A percentile compares a stretch with the other conserved stretches of the same genome.
phyloP scores from a whole-genome alignment of 2,329 filamentous ascomycete species.

The Aspergillus alliaceus region DNA sequence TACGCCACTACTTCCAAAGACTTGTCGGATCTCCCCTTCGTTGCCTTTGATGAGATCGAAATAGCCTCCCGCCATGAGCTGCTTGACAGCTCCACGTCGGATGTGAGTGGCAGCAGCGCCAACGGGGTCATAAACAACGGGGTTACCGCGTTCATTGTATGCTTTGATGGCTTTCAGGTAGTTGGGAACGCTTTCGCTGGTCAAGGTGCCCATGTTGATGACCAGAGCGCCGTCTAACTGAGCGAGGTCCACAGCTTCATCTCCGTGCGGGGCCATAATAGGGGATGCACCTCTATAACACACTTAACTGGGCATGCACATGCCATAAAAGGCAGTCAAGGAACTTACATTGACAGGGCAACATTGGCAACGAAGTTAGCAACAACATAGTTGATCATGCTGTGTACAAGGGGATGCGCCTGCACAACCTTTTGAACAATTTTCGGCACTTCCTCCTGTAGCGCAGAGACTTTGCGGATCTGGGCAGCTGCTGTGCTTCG shows the following conservation, averaged over 20 bases:
- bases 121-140: constrained; percentile 85
- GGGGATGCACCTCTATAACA: constrained; percentile 69
- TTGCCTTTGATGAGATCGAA: constrained; percentile 94
- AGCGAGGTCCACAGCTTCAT: constrained; percentile 79
- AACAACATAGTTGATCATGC: constrained; percentile 96
- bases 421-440: constrained; percentile 63
- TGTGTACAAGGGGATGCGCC: constrained; percentile 76
- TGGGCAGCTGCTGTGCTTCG: constrained; percentile 28
- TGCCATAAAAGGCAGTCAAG: background rate
- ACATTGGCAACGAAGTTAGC: constrained; percentile 95
- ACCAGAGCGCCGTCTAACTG: constrained; percentile 75
- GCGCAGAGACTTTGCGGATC: constrained; percentile 24
- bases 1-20: constrained; percentile 58
- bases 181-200: constrained; percentile 69
- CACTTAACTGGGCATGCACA: background rate
- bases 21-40: constrained; percentile 78
- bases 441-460: constrained; percentile 39
- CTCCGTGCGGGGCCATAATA: constrained; percentile 88
- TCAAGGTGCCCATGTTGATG: constrained; percentile 93
- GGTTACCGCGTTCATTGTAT: constrained; percentile 75
- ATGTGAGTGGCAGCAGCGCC: constrained; percentile 81
- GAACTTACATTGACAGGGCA: constrained; percentile 65
- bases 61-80: constrained; percentile 70
- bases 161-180: constrained; percentile 73
- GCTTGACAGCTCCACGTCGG: constrained; percentile 68